Evolutionary conservation across 495 filamentous ascomycete species (phyloP).

Genomic region (Friedmanniomyces endolithicus): DNA sequence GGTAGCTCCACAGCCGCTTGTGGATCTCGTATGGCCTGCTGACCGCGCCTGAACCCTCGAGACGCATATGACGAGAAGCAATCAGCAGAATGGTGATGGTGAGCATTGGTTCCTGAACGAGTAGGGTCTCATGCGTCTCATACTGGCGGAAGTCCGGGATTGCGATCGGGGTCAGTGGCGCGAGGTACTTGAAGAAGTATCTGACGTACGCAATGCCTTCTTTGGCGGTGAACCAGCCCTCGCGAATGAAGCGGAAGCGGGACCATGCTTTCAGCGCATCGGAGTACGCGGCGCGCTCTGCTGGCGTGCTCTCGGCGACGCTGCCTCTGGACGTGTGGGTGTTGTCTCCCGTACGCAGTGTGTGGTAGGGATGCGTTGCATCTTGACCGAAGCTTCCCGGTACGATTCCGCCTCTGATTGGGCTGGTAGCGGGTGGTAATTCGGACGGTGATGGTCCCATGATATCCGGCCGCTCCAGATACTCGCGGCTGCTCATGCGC

Average conservation of each 20-base stretch:
- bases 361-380: slow-evolving; percentile 8
- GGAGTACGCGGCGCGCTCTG: slow-evolving; percentile 24
- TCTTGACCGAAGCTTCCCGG: neutral
- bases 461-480: slow-evolving; percentile 19
- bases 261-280: slow-evolving; percentile 79
- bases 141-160: slow-evolving; percentile 70
- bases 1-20: slow-evolving; percentile 88
- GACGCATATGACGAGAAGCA: slow-evolving; percentile 68
- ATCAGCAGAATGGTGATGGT: slow-evolving; percentile 83
- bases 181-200: slow-evolving; percentile 85
- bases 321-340: slow-evolving; percentile 4
- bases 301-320: slow-evolving; percentile 18
- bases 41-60: slow-evolving; percentile 65
- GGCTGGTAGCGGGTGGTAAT: slow-evolving; percentile 20
- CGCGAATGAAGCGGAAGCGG: slow-evolving; percentile 79
- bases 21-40: slow-evolving; percentile 86
- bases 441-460: slow-evolving; percentile 20
- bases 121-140: slow-evolving; percentile 57
- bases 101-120: slow-evolving; percentile 84
- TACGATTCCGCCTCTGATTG: slow-evolving; percentile 12
- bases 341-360: slow-evolving; percentile 4
- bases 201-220: slow-evolving; percentile 88
- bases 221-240: slow-evolving; percentile 88
- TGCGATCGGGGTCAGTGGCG: slow-evolving; percentile 82
- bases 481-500: slow-evolving; percentile 26